Conservation (phyloP, 2,329 filamentous ascomycete genomes). For the Diplodia sapinea region DNA sequence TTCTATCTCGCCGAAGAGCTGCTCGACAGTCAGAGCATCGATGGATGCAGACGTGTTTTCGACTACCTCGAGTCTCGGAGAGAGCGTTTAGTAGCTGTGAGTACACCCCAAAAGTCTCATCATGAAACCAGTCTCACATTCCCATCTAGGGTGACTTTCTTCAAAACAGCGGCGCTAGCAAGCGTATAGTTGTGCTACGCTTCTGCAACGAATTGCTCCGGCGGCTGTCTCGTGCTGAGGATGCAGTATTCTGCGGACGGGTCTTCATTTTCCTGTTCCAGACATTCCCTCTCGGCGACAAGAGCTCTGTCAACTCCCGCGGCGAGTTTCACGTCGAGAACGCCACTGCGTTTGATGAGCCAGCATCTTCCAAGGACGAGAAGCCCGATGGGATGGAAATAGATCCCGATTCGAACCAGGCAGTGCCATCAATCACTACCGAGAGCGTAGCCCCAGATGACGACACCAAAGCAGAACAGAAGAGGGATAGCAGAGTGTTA, state of each 20-base stretch:
- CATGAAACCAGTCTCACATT: slow-evolving; percentile 11
- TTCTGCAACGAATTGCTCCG: slow-evolving; percentile 95
- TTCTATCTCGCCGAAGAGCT: slow-evolving; percentile 95
- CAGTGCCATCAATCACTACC: slow-evolving; percentile 48
- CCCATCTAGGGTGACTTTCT: slow-evolving; percentile 27
- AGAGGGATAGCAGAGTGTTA: slow-evolving; percentile 52
- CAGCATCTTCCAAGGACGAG: slow-evolving; percentile 46
- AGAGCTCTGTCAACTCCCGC: slow-evolving; percentile 93
- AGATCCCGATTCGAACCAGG: slow-evolving; percentile 55
- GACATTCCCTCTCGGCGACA: slow-evolving; percentile 93
- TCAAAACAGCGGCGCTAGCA: slow-evolving; percentile 56
- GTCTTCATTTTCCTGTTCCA: slow-evolving; percentile 99
- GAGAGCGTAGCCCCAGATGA: slow-evolving; percentile 55
- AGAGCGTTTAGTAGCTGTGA: slow-evolving; percentile 81
- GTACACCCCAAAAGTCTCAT: slow-evolving; percentile 31
- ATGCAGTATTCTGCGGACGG: slow-evolving; percentile 94
- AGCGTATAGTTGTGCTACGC: slow-evolving; percentile 86
- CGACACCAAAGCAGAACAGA: slow-evolving; percentile 52
- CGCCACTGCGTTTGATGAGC: slow-evolving; percentile 79
- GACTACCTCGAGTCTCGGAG: slow-evolving; percentile 93
- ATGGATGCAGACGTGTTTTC: slow-evolving; percentile 88
- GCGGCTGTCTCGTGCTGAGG: slow-evolving; percentile 90
- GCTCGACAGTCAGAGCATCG: slow-evolving; percentile 92
- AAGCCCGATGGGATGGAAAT: slow-evolving; percentile 68
- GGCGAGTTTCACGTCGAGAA: slow-evolving; percentile 98